Evolutionary conservation across 495 filamentous ascomycete species (phyloP).

Genomic region (Neurospora sp.): DNA sequence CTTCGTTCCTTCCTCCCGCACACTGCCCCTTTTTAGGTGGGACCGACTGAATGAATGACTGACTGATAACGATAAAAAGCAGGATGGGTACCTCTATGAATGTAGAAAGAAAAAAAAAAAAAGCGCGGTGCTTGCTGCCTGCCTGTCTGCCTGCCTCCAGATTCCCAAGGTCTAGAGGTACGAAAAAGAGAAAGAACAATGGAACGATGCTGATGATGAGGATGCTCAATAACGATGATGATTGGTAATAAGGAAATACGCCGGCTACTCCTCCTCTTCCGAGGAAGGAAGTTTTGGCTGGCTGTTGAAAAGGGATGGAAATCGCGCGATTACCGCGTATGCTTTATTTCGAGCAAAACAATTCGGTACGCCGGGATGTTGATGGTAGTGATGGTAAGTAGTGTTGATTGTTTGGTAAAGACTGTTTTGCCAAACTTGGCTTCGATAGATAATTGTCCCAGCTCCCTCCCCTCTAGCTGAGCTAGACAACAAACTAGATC

Average conservation of each 20-base stretch:
- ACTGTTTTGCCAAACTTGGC: not conserved
- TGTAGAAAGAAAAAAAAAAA: not conserved
- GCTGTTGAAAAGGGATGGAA: not conserved
- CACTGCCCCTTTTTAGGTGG: not conserved
- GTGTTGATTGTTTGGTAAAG: not conserved
- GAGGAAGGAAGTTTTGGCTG: not conserved
- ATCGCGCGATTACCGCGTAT: not conserved
- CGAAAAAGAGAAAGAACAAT: not conserved
- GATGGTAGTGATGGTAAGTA: not conserved
- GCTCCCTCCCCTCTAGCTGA: not conserved
- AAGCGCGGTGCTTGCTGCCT: not conserved
- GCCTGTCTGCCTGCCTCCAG: not conserved
- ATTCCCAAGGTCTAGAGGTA: not conserved
- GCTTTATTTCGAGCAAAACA: not conserved
- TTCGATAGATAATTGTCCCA: not conserved
- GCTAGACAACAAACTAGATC: constrained; percentile 8
- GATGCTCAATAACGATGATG: not conserved
- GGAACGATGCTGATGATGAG: not conserved
- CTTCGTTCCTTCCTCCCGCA: not conserved
- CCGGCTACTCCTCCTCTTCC: not conserved
- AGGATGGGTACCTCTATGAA: not conserved
- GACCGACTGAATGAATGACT: not conserved
- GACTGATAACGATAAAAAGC: not conserved
- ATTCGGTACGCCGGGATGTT: not conserved
- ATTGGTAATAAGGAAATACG: not conserved